These are phyloP conservation scores for Pleurotus citrinopileatus DNA, from an alignment of 768 basidiomycete genomes.

Conservation along the genomic window DNA sequence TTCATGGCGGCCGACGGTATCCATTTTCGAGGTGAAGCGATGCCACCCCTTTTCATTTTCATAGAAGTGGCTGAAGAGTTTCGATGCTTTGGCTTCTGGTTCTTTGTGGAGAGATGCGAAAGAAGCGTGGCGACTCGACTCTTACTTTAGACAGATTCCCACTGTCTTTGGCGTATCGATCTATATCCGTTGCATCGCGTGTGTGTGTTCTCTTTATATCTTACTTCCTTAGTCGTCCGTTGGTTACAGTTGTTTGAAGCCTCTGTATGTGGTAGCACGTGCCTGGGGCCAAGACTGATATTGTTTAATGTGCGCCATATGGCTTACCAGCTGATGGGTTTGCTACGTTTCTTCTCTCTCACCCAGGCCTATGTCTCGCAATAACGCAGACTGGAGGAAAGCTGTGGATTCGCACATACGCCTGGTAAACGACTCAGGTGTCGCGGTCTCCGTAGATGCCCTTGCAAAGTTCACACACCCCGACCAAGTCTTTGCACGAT, in stretches of 20 bases:
- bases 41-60: neutral
- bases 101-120: neutral
- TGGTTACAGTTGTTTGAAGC: too few species aligned
- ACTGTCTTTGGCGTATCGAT: neutral
- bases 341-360: neutral
- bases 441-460: constrained; percentile 20
- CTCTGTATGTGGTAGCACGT: neutral
- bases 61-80: neutral
- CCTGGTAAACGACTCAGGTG: constrained; percentile 17
- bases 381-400: constrained; percentile 25
- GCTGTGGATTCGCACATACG: constrained; percentile 26
- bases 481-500: constrained; percentile 30
- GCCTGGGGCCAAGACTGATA: neutral
- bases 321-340: neutral
- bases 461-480: constrained; percentile 20
- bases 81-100: neutral
- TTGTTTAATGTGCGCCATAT: neutral
- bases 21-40: too few species aligned
- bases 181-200: too few species aligned
- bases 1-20: too few species aligned
- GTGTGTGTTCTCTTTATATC: neutral
- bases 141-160: too few species aligned
- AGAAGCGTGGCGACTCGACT: neutral
- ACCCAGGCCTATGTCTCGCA: neutral
- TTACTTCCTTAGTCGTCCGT: neutral